phyloP scores from a whole-genome alignment of 257 asterid genomes.

The Scutellaria minor region DNA sequence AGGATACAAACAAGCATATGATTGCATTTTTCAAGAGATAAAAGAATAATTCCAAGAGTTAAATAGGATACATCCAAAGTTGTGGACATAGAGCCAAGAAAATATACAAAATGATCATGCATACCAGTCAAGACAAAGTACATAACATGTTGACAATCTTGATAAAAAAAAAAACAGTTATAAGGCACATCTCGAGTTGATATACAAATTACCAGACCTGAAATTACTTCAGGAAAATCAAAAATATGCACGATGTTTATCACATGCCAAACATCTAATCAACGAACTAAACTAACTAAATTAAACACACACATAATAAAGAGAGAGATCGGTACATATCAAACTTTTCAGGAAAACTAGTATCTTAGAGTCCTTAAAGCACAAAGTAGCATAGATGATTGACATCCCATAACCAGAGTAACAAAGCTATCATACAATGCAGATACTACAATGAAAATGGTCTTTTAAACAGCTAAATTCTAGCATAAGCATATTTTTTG shows the following conservation, averaged over 20 bases:
- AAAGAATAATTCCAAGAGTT: too few relatives aligned
- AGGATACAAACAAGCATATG: too few relatives aligned
- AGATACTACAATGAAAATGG: neutral
- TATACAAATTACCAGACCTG: neutral
- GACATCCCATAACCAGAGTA: neutral
- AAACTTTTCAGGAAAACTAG: neutral
- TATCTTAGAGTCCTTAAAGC: neutral
- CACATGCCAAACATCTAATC: neutral
- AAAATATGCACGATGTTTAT: neutral
- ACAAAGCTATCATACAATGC: neutral
- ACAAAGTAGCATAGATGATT: neutral
- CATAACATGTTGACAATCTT: too few relatives aligned
- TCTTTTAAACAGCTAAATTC: neutral
- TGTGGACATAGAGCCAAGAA: too few relatives aligned
- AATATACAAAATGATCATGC: too few relatives aligned
- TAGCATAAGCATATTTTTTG: too few relatives aligned
- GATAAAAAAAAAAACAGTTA: too few relatives aligned
- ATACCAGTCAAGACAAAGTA: too few relatives aligned
- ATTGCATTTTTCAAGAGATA: too few relatives aligned
- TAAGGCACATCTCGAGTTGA: too few relatives aligned
- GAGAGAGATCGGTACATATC: neutral
- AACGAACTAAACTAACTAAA: neutral
- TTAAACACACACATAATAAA: neutral
- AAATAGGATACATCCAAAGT: too few relatives aligned
- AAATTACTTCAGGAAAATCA: conserved; percentile 6